Base-by-base conservation (phyloP, 306 rosid genomes). In the Oxytropis ochrocephala region DNA sequence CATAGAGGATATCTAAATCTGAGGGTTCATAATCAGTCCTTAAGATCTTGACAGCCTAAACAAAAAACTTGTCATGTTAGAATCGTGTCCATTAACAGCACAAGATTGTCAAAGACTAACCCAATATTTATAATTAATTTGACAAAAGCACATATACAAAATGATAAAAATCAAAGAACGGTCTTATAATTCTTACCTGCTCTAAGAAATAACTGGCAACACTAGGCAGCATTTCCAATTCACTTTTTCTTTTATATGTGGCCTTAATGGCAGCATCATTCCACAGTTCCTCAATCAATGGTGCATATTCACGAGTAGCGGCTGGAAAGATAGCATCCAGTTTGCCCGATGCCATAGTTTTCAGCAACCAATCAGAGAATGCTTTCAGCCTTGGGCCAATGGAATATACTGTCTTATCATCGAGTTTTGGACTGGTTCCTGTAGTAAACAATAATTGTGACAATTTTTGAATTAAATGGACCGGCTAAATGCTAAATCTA, bases 341-440 rank as follows among this genome's bases (percentile, higher is more conserved):
- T 80, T 88, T 88, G 76, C 99, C 99, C 0, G 91, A 75, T 32
- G 82, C 97, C 99, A 95, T 95, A 38, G 87, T 87, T 90, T 89
- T 95, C 75, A 95, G 99, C 84, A 95, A 85, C 97, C 97, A 95
- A 77, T 95, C 99, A 52, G 99, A 95, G 86, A 95, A 95, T 32
- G 92, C 86, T 84, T 89, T 91, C 81, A 81, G 83, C 86, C 95
- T 95, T 46, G 86, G 87, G 17, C 97, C 95, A 81, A 95, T 79
- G 61, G 96, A 87, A 78, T 89, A 95, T 19, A 80, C 59, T 19
- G 79, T 85, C 78, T 84, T 84, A 11, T 64, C 81, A 64, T 84
- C 74, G 73, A 13, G 64, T 35, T 73, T 74, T 56, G 74, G 64
- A 27, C 62, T 57, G 62, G 78, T 73, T 67, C 89, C 99, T 91